Percentiles rank a stretch among this genome's conserved stretches.
Evolutionary conservation across 2,329 filamentous ascomycete species (phyloP).

Genomic region (Verticillium longisporum): DNA sequence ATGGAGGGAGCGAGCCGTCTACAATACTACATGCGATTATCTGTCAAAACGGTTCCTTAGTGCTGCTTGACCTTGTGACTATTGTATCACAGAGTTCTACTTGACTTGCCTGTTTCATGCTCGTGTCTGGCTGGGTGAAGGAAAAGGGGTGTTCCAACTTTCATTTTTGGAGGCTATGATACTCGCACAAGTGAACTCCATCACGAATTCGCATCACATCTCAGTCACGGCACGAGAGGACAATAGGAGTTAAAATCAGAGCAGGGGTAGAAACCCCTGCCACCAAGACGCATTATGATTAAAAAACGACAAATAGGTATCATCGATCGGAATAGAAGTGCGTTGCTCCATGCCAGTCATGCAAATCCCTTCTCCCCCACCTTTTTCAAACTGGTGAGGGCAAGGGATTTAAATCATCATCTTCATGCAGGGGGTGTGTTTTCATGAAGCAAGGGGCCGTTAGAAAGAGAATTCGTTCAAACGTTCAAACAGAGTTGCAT

Average conservation of each 20-base stretch:
- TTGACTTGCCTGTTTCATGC: too few relatives aligned
- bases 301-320: conserved; percentile 1
- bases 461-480: neutral
- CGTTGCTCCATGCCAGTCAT: conserved; percentile 1
- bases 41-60: neutral
- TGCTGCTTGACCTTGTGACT: too few relatives aligned
- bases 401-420: neutral
- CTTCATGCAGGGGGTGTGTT: neutral
- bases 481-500: neutral
- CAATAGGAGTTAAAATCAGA: neutral
- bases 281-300: neutral
- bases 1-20: neutral
- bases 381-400: neutral
- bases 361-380: neutral
- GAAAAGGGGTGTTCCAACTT: too few relatives aligned
- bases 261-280: neutral
- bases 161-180: too few relatives aligned
- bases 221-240: too few relatives aligned
- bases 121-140: too few relatives aligned
- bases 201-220: neutral
- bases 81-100: too few relatives aligned
- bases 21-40: neutral
- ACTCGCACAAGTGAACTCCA: too few relatives aligned
- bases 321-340: neutral
- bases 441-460: neutral